These are phyloP conservation scores for Dendrobium huoshanense DNA, from an alignment of 106 monocot species.

Conservation along the genomic window DNA sequence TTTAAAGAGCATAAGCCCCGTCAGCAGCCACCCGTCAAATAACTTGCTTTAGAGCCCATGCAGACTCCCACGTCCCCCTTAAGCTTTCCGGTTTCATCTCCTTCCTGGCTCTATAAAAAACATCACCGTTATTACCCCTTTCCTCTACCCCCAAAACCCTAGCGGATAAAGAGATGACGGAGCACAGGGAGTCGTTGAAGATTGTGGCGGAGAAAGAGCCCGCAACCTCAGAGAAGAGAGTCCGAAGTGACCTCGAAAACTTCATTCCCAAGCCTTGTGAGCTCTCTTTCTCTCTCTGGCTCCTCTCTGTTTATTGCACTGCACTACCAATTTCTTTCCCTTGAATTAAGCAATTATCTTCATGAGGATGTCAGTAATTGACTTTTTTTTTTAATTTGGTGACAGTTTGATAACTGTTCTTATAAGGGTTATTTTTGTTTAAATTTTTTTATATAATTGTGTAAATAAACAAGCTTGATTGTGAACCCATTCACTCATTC, in stretches of 20 bases:
- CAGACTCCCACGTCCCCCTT: not conserved
- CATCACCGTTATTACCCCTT: not conserved
- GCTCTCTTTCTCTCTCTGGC: not conserved
- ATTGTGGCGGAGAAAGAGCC: slow-evolving; percentile 50
- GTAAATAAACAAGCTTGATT: too few species aligned
- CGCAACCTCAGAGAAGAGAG: slow-evolving; percentile 41
- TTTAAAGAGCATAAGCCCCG: not conserved
- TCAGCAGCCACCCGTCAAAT: not conserved
- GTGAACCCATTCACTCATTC: too few species aligned
- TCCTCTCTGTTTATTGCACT: not conserved
- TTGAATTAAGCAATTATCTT: too few species aligned
- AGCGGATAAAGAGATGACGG: slow-evolving; percentile 30
- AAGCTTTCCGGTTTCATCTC: not conserved
- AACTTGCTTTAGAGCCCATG: not conserved
- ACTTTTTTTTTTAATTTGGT: too few species aligned
- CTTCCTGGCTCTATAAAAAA: not conserved
- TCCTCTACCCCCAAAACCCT: not conserved
- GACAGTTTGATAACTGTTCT: too few species aligned
- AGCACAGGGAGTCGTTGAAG: slow-evolving; percentile 26
- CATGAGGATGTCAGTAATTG: too few species aligned
- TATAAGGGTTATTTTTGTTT: too few species aligned
- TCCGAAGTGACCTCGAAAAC: slow-evolving; percentile 46
- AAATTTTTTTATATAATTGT: too few species aligned
- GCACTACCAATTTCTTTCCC: too few species aligned
- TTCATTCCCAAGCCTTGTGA: slow-evolving; percentile 71